A percentile compares a stretch with the other conserved stretches of the same genome.
phyloP scores from a whole-genome alignment of 768 basidiomycete genomes.

The Suillus spraguei region DNA sequence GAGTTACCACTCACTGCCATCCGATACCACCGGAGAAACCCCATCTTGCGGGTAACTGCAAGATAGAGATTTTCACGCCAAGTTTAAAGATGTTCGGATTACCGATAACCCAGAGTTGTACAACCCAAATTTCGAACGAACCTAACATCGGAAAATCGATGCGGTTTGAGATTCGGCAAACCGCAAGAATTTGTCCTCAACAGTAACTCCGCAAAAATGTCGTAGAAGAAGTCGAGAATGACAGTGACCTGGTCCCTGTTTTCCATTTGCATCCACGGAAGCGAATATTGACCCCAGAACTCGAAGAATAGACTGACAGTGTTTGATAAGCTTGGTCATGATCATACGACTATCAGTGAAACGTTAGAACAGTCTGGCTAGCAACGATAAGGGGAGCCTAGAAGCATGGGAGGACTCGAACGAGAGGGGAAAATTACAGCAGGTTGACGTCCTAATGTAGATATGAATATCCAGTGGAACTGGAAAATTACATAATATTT shows the following conservation, averaged over 20 bases:
- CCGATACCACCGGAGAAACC: conserved; percentile 1
- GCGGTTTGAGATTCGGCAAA: neutral
- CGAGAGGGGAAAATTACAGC: neutral
- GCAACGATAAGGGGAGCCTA: neutral
- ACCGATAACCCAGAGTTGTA: neutral
- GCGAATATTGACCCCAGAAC: neutral
- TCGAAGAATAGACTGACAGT: neutral
- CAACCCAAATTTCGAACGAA: neutral
- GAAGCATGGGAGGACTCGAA: neutral
- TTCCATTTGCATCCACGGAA: conserved; percentile 1
- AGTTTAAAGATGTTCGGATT: neutral
- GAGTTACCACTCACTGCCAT: conserved; percentile 8
- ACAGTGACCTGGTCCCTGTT: neutral
- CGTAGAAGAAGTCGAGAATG: neutral
- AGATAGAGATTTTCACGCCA: neutral
- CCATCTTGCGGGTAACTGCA: neutral
- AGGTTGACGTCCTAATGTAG: neutral
- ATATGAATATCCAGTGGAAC: neutral
- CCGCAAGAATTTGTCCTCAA: neutral
- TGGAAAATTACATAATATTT: too few relatives aligned
- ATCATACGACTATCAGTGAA: neutral
- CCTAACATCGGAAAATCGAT: neutral
- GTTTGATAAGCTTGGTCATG: neutral
- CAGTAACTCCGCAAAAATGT: neutral
- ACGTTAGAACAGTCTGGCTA: neutral